phyloP scores from a whole-genome alignment of 441 rosid genomes.

The Kokia cookei region DNA sequence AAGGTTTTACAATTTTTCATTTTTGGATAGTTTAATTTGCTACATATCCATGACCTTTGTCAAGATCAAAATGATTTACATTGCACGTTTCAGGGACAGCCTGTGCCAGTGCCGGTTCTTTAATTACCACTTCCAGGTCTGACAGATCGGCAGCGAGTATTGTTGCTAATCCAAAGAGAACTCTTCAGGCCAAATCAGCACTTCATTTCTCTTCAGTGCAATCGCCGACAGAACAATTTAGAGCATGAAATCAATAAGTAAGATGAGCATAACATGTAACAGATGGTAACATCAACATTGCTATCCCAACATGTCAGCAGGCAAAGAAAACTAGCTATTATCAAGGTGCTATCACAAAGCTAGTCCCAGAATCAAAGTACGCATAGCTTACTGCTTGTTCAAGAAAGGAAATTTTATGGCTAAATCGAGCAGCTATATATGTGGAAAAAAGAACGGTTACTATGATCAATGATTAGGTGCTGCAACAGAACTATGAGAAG shows the following conservation, averaged over 20 bases:
- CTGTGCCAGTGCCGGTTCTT: background rate
- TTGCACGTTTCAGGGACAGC: background rate
- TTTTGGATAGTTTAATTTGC: background rate
- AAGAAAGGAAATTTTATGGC: background rate
- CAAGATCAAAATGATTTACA: background rate
- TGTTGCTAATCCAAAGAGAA: constrained; percentile 39
- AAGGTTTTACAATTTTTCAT: background rate
- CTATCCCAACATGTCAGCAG: background rate
- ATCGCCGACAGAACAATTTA: background rate
- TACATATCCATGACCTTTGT: background rate
- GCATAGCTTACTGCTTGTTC: background rate
- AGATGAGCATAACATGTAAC: background rate
- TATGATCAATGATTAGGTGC: background rate
- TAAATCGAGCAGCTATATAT: background rate
- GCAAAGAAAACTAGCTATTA: no score
- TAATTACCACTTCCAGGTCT: background rate
- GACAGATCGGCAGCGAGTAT: background rate
- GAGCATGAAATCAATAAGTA: background rate
- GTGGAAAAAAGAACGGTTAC: background rate
- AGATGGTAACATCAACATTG: background rate
- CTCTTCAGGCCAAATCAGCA: constrained; percentile 81
- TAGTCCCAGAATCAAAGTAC: background rate
- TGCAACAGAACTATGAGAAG: background rate
- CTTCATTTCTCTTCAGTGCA: constrained; percentile 70
- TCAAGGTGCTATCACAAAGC: background rate